phyloP scores from a whole-genome alignment of 305 asterid genomes.

The Fraxinus xanthoxyloides region DNA sequence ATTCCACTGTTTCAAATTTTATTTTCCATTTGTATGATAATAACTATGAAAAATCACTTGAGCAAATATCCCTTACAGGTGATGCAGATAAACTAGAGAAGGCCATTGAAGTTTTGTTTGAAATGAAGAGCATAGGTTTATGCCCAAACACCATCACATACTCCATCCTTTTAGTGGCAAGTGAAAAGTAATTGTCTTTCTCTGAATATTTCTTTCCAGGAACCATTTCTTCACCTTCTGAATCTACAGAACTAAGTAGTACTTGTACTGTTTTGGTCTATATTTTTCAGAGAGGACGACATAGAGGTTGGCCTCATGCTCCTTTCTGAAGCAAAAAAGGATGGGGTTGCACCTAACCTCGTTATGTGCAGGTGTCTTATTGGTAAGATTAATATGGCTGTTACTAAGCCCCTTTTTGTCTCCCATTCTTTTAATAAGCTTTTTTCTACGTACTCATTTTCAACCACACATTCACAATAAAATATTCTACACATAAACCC shows the following conservation, averaged over 20 bases:
- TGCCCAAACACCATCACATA: constrained; percentile 87
- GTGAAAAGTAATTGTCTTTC: constrained; percentile 76
- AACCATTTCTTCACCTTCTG: constrained; percentile 17
- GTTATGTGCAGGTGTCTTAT: constrained; percentile 88
- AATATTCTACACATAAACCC: no score
- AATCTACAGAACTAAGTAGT: constrained; percentile 14
- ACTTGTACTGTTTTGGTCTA: constrained; percentile 21
- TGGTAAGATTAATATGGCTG: constrained; percentile 52
- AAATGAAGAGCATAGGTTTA: constrained; percentile 68
- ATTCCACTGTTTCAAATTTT: background rate
- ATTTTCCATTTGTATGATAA: constrained; percentile 10
- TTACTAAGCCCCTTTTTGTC: background rate
- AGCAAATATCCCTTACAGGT: constrained; percentile 47
- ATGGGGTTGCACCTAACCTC: constrained; percentile 77
- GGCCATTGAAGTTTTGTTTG: constrained; percentile 69
- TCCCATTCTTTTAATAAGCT: no score
- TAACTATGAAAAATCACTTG: constrained; percentile 6
- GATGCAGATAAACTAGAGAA: constrained; percentile 69
- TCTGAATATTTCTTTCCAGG: constrained; percentile 16
- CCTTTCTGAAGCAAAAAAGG: constrained; percentile 84
- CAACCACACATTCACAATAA: no score
- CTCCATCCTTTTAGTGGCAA: constrained; percentile 78
- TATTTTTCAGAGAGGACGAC: constrained; percentile 72
- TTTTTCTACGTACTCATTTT: no score
- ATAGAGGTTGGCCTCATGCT: constrained; percentile 76